Evolutionary conservation across 139 green algal species (phyloP).

Genomic region (Axilococcus clingmanii): DNA sequence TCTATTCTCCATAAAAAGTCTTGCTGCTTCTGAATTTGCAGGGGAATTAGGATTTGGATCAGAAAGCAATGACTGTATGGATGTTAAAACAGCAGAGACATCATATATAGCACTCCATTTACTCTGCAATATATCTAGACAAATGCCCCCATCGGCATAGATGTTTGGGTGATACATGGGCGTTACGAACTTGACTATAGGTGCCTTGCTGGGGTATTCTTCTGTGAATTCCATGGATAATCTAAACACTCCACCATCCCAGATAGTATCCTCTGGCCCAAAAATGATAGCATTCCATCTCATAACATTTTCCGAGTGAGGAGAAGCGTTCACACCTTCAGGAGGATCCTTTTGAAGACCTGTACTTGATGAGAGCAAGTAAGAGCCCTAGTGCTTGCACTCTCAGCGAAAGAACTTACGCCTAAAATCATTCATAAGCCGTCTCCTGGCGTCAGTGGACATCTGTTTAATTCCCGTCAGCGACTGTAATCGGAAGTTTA

Average conservation of each 20-base stretch:
- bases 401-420: too few relatives aligned
- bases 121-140: constrained; percentile 98
- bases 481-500: too few relatives aligned
- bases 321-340: constrained; percentile 85
- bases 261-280: constrained; percentile 90
- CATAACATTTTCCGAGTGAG: constrained; percentile 95
- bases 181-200: constrained; percentile 88
- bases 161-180: constrained; percentile 98
- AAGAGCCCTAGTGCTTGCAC: too few relatives aligned
- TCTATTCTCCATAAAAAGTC: constrained; percentile 81
- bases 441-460: constrained; percentile 21
- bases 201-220: constrained; percentile 98
- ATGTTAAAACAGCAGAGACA: constrained; percentile 91
- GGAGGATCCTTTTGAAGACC: constrained; percentile 85
- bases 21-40: constrained; percentile 92
- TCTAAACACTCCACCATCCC: constrained; percentile 95
- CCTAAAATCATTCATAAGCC: constrained; percentile 24
- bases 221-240: constrained; percentile 92
- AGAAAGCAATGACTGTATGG: constrained; percentile 91
- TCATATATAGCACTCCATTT: constrained; percentile 99
- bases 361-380: neutral
- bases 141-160: constrained; percentile 92
- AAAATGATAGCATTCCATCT: constrained; percentile 99
- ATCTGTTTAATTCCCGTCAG: too few relatives aligned
- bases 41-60: constrained; percentile 97